Base-by-base conservation (phyloP, 306 rosid genomes). In the Albizia julibrissin region DNA sequence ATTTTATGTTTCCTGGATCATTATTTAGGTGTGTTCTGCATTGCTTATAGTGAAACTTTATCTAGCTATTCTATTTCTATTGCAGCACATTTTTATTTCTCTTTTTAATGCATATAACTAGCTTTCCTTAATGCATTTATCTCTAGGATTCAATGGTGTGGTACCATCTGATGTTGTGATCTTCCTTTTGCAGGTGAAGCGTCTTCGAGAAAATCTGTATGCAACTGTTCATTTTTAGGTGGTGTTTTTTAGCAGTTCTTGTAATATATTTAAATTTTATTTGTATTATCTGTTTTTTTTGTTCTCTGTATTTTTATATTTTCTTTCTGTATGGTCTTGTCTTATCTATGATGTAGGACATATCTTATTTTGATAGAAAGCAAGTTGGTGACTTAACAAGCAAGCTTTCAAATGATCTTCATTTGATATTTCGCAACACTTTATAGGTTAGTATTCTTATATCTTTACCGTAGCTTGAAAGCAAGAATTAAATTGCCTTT, bases 181-280 rank as follows among this genome's bases (percentile, higher is more conserved):
- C 74, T 59, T 79, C 69, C 47, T 78, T 69, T 83, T 90, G 86
- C 92, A 93, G 98, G 90, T 91, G 69, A 86, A 78, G 83, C 89
- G 72, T 33, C 87, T 91, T n/a, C 86, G 89, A 54, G 92, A 89
- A 87, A 82, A 81, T 78, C 81, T 90, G 46, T 86, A 86, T 79
- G 52, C 91, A 46, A 81, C 89, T 66, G 71, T 93, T 84, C 83
- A 89, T 83, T 82, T 85, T 82, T 97, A 91, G 97, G 98, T 91
- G 72, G 54, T 46, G 74, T 75, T 68, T 72, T 22, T 46, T 33
- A 27, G 64, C 42, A 34, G 69, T 62, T 66, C 8, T 75, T 71
- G 34, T 72, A 69, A 75, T 79, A 42, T 73, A 47, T 72, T 10
- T 52, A 10, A 47, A 18, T 52, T 21, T 31, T n/a, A 49, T n/a